Percentiles rank a stretch among this genome's conserved stretches.
Conservation (phyloP, 2,329 filamentous ascomycete species). For the Fusarium robinianum region DNA sequence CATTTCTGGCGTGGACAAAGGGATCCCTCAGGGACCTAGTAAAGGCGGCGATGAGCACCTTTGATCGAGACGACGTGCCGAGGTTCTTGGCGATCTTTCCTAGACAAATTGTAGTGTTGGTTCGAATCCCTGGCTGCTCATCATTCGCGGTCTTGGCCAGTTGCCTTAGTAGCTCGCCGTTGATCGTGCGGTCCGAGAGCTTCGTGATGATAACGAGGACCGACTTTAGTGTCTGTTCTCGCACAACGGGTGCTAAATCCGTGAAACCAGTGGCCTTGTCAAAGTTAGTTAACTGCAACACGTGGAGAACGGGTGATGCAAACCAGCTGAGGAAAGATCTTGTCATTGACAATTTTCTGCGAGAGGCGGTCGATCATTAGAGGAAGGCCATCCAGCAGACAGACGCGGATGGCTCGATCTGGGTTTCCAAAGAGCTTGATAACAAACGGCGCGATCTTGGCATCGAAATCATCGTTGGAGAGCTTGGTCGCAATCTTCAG, state of each 20-base stretch:
- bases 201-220: constrained; percentile 87
- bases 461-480: constrained; percentile 85
- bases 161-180: constrained; percentile 88
- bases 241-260: constrained; percentile 84
- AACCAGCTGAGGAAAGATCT: constrained; percentile 94
- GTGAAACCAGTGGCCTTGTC: constrained; percentile 86
- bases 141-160: constrained; percentile 97
- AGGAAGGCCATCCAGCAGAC: constrained; percentile 84
- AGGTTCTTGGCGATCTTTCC: constrained; percentile 95
- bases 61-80: constrained; percentile 75
- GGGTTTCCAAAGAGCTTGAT: constrained; percentile 88
- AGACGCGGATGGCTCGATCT: constrained; percentile 89
- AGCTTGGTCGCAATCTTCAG: constrained; percentile 91
- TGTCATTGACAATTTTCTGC: constrained; percentile 90
- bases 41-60: constrained; percentile 93
- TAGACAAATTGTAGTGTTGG: constrained; percentile 96
- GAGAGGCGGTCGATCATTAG: constrained; percentile 89
- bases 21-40: constrained; percentile 87
- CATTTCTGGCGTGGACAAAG: constrained; percentile 92
- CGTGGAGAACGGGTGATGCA: constrained; percentile 24
- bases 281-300: constrained; percentile 31
- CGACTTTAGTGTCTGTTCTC: constrained; percentile 95
- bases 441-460: constrained; percentile 81
- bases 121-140: constrained; percentile 94
- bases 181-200: constrained; percentile 88